A percentile compares a stretch with the other conserved stretches of the same genome.
These are phyloP conservation scores for Bryoerythrophyllum caledonicum DNA, from an alignment of 225 moss, liverwort and hornwort genomes.

Conservation along the genomic window DNA sequence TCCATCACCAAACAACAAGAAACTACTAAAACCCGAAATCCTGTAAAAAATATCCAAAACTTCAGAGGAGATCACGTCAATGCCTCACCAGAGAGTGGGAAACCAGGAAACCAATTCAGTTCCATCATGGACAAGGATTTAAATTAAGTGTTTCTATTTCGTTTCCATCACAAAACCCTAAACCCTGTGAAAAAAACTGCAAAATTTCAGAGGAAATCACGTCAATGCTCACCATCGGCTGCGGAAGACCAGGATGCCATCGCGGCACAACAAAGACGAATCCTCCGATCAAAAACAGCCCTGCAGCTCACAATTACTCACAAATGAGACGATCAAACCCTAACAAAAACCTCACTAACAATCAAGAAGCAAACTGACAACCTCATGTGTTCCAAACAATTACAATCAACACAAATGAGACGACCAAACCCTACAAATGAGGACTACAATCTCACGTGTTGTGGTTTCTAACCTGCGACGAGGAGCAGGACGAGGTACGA, in stretches of 20 bases:
- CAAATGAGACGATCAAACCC: neutral
- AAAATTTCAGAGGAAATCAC: too few relatives aligned
- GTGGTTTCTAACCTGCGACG: constrained; percentile 24
- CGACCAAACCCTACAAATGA: neutral
- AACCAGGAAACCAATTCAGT: neutral
- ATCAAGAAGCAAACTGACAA: neutral
- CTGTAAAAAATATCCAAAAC: too few relatives aligned
- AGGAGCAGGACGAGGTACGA: constrained; percentile 33
- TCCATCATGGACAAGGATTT: neutral
- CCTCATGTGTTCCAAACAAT: too few relatives aligned
- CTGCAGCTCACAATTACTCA: constrained; percentile 30
- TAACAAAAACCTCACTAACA: neutral
- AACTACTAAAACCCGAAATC: too few relatives aligned
- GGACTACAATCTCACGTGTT: neutral
- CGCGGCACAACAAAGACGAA: constrained; percentile 32
- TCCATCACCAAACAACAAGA: too few relatives aligned
- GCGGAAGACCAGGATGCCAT: constrained; percentile 31
- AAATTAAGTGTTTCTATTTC: too few relatives aligned
- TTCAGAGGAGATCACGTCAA: too few relatives aligned
- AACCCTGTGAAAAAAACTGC: too few relatives aligned
- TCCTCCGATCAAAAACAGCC: constrained; percentile 44
- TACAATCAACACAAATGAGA: neutral
- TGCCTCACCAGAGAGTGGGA: too few relatives aligned
- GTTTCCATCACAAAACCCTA: constrained; percentile 5
- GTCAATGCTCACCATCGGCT: constrained; percentile 31